phyloP scores from a whole-genome alignment of 805 yeast species.

The Diddensiella caesifluorescens region DNA sequence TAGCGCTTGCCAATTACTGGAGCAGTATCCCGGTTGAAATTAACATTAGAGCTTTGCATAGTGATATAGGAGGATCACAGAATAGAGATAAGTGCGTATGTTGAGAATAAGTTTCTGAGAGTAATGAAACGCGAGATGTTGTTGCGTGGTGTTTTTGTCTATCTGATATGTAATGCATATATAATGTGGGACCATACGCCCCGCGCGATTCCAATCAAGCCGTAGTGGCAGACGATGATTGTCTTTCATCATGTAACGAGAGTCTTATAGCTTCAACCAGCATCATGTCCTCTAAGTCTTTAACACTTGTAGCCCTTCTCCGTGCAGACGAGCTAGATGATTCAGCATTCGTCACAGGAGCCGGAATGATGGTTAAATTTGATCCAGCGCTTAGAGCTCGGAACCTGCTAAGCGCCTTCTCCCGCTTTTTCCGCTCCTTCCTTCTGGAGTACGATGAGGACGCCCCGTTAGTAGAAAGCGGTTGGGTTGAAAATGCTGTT shows the following conservation, averaged over 20 bases:
- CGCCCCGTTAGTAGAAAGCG: slow-evolving; percentile 5
- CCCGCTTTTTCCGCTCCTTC: slow-evolving; percentile 9
- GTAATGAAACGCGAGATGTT: too few relatives aligned
- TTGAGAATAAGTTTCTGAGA: too few relatives aligned
- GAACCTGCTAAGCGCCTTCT: slow-evolving; percentile 20
- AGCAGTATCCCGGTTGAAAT: too few relatives aligned
- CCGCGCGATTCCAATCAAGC: too few relatives aligned
- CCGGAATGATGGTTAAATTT: slow-evolving; percentile 4
- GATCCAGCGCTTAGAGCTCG: slow-evolving; percentile 14
- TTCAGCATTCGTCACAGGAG: slow-evolving; percentile 5
- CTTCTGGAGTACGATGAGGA: slow-evolving; percentile 2
- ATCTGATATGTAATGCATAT: too few relatives aligned
- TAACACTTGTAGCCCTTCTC: slow-evolving; percentile 14
- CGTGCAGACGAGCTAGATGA: slow-evolving; percentile 7
- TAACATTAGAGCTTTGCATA: too few relatives aligned
- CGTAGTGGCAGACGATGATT: not conserved
- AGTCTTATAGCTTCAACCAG: slow-evolving; percentile 76
- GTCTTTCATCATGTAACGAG: slow-evolving; percentile 37
- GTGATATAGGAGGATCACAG: too few relatives aligned
- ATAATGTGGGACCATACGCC: too few relatives aligned
- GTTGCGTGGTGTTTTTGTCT: too few relatives aligned
- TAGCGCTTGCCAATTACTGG: too few relatives aligned
- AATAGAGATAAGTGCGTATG: too few relatives aligned
- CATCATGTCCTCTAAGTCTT: slow-evolving; percentile 67
- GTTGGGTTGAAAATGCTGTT: slow-evolving; percentile 60